Evolutionary conservation across 1,284 basidiomycete species (phyloP), one percentile per base, ranked within the genome.

Genomic region (Hypsizygus ulmarius): DNA sequence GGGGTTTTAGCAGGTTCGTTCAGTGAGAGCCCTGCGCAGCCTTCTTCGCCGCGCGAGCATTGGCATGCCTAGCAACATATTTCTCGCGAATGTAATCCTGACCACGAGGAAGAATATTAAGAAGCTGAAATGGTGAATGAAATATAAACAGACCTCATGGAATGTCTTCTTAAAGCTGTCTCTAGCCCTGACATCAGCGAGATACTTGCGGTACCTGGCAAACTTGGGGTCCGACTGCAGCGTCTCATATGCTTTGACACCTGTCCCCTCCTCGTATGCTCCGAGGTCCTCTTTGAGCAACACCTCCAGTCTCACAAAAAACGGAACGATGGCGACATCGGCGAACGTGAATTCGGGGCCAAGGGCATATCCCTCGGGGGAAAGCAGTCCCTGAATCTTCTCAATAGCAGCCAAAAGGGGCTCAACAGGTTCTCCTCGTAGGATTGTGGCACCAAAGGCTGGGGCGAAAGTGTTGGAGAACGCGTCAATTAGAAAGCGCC

Each of bases 401-500:
- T 75, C 72, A 29, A 75, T 55, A 0, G 62, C 74, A 2, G 56
- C 52, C 16, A 76, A 54, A 29, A 82, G 47, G 1, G 57, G 64
- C 4, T 72, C 71, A 7, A 66, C 61, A 9, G 69, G 57, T 50
- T 73, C 74, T 10, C 79, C 79, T 1, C 65, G 61, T 11, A 59
- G 21, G 12, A 70, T 36, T 44, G 74, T 67, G 9, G 61, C 72
- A 25, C 57, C 49, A 51, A 59, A 74, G 0, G 64, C 61, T 0
- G 74, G 68, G n/a, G 62, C 33, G 50, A 78, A 60, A 53, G 75
- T 76, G 45, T 64, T 73, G 5, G 70, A 66, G 33, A 77, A 66
- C 3, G 65, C 64, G 44, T 84, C 78, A 52, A 81, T 77, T 67
- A 85, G 81, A 62, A 82, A 78, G 7, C 82, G 78, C 2, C 72